Percentiles rank a stretch among this genome's conserved stretches.
These are phyloP conservation scores for Phylloboletellus chloephorus DNA, from an alignment of 1,284 basidiomycete species.

Conservation along the genomic window DNA sequence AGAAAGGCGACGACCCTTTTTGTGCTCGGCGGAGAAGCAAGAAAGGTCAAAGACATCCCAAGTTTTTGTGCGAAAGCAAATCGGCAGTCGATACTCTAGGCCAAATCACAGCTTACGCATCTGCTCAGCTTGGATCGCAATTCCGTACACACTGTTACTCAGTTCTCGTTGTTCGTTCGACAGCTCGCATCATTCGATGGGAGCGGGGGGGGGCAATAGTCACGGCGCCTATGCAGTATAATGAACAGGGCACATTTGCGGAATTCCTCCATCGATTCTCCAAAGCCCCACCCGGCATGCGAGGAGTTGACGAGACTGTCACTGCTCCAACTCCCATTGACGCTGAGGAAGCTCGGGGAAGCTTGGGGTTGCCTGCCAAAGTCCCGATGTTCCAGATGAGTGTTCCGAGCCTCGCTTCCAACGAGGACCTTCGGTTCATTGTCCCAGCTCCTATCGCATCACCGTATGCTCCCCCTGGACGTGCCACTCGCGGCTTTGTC, in stretches of 20 bases:
- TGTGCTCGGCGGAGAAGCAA: too few relatives aligned
- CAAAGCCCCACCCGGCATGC: background rate
- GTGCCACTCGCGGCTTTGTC: too few relatives aligned
- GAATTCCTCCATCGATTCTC: background rate
- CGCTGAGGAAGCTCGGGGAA: too few relatives aligned
- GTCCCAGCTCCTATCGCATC: too few relatives aligned
- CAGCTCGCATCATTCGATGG: slow-evolving; percentile 6
- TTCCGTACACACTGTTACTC: slow-evolving; percentile 7
- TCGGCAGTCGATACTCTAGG: slow-evolving; percentile 1
- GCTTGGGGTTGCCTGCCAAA: too few relatives aligned
- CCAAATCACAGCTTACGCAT: slow-evolving; percentile 3
- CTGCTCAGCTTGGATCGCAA: slow-evolving; percentile 1
- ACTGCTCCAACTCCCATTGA: too few relatives aligned
- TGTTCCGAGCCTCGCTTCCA: too few relatives aligned
- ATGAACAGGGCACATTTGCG: background rate
- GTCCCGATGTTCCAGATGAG: too few relatives aligned
- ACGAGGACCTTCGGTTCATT: too few relatives aligned
- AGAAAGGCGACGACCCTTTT: background rate
- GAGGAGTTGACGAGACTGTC: background rate
- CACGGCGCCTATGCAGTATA: background rate
- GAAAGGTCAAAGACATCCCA: too few relatives aligned
- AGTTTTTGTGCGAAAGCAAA: too few relatives aligned
- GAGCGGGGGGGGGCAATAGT: slow-evolving; percentile 7
- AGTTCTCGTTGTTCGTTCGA: background rate
- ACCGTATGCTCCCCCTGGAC: too few relatives aligned